Percentiles rank a stretch among this genome's conserved stretches.
These are phyloP conservation scores for Quercus agrifolia DNA, from an alignment of 306 rosid species.

Conservation along the genomic window DNA sequence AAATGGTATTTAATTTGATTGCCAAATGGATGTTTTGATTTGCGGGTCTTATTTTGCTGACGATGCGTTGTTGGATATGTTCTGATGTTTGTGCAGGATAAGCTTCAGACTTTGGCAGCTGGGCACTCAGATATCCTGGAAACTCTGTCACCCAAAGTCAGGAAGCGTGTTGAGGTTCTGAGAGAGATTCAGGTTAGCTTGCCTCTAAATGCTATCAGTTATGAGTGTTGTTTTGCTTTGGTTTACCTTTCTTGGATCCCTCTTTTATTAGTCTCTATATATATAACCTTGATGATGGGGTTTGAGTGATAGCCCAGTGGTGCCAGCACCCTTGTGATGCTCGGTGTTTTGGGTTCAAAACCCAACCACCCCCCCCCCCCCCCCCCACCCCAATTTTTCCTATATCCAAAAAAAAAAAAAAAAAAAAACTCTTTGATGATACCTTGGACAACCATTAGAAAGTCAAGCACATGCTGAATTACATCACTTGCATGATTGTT, in stretches of 20 bases:
- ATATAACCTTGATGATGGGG: no score
- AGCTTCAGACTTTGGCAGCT: constrained; percentile 33
- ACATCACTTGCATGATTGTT: not conserved
- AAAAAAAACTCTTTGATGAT: not conserved
- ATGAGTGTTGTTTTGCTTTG: not conserved
- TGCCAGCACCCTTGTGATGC: no score
- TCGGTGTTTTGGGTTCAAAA: no score
- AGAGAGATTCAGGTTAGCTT: constrained; percentile 42
- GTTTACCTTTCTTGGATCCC: not conserved
- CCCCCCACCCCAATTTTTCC: no score
- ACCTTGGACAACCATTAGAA: not conserved
- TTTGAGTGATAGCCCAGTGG: no score
- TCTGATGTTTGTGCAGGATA: constrained; percentile 36
- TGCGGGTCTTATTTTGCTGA: not conserved
- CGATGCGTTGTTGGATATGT: not conserved
- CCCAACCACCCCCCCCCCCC: no score
- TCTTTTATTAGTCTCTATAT: no score
- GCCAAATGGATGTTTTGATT: not conserved
- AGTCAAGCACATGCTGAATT: not conserved
- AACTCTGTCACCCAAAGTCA: constrained; percentile 31
- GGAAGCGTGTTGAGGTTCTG: constrained; percentile 44
- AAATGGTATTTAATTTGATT: not conserved
- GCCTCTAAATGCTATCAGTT: not conserved
- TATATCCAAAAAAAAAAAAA: no score
- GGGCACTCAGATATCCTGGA: constrained; percentile 35